Evolutionary conservation across 805 yeast species (phyloP).

Genomic region (Priceomyces castillae): DNA sequence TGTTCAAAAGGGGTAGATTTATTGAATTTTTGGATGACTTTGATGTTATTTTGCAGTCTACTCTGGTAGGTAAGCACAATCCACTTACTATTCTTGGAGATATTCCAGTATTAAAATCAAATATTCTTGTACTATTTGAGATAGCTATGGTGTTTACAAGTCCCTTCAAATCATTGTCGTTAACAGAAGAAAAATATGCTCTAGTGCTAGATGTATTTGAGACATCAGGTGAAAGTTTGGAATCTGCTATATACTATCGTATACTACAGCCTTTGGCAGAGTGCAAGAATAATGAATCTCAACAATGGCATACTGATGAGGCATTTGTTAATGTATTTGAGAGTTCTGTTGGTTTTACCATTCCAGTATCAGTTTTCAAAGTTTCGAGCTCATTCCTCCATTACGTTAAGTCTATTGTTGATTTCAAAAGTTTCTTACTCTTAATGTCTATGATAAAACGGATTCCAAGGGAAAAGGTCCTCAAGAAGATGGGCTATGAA

Average conservation of each 20-base stretch:
- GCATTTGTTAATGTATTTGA: constrained; percentile 9
- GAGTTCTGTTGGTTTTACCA: constrained; percentile 15
- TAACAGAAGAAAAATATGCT: constrained; percentile 17
- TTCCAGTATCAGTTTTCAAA: constrained; percentile 13
- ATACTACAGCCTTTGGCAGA: constrained; percentile 21
- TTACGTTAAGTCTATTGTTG: constrained; percentile 25
- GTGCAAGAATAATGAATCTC: constrained; percentile 18
- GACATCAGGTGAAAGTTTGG: constrained; percentile 13
- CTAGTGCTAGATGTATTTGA: constrained; percentile 18
- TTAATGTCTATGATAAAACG: constrained; percentile 24
- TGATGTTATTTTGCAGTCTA: constrained; percentile 9
- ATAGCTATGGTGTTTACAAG: constrained; percentile 23
- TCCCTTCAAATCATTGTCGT: constrained; percentile 28
- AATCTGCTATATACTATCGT: constrained; percentile 14
- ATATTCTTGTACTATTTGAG: constrained; percentile 22
- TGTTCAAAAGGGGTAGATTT: constrained; percentile 26
- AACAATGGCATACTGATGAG: constrained; percentile 6
- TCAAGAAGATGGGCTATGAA: constrained; percentile 27
- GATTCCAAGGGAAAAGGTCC: constrained; percentile 21
- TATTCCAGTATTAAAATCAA: constrained; percentile 13
- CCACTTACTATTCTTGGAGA: constrained; percentile 1
- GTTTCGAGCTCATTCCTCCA: constrained; percentile 15
- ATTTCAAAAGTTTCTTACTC: constrained; percentile 29
- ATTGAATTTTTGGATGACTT: constrained; percentile 25
- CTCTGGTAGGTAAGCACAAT: constrained; percentile 3